Conservation (phyloP, 257 asterid species). For the Osmanthus fragrans region DNA sequence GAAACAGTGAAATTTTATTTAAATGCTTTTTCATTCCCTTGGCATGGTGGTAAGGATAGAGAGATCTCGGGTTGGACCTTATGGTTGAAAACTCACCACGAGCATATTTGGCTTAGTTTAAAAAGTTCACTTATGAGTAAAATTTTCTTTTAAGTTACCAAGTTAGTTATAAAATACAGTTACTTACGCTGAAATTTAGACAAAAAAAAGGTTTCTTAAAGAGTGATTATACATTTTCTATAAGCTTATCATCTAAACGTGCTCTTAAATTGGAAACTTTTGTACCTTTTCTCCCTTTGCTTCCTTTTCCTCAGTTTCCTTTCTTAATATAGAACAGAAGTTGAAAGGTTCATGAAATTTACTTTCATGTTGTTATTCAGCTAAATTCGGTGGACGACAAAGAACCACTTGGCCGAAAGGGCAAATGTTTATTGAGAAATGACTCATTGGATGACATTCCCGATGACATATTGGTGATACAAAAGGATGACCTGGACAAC, state of each 20-base stretch:
- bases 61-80: neutral
- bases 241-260: no score
- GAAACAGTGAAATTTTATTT: neutral
- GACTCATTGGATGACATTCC: conserved; percentile 31
- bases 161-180: no score
- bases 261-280: no score
- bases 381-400: conserved; percentile 19
- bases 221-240: no score
- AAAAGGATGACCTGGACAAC: conserved; percentile 14
- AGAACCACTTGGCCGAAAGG: conserved; percentile 27
- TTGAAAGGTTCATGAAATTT: neutral
- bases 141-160: neutral
- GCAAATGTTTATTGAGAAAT: conserved; percentile 30
- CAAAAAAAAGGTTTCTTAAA: no score
- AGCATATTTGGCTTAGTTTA: neutral
- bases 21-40: neutral
- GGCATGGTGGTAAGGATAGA: neutral
- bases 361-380: neutral
- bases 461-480: conserved; percentile 29
- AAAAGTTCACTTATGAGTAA: neutral
- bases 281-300: no score
- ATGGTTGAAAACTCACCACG: neutral
- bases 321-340: neutral
- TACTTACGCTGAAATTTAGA: no score
- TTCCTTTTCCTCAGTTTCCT: neutral